Evolutionary conservation across 2,329 filamentous ascomycete genomes (phyloP).

Genomic region (Hypocreales sp.): DNA sequence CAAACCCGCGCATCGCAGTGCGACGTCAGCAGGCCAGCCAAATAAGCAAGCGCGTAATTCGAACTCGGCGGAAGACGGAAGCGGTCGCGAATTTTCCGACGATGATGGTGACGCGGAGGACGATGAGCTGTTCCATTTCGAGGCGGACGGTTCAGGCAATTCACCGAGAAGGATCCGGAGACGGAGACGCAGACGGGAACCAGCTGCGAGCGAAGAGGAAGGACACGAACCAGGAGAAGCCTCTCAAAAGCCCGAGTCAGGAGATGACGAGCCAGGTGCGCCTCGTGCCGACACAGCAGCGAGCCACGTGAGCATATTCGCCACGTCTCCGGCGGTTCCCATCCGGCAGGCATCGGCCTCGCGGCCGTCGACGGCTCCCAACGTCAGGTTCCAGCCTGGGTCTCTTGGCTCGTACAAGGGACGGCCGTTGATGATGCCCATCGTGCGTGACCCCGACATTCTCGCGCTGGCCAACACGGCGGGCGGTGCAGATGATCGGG

Average conservation of each 20-base stretch:
- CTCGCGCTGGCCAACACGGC: slow-evolving; percentile 31
- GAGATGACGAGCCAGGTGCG: slow-evolving; percentile 10
- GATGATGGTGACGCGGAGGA: slow-evolving; percentile 18
- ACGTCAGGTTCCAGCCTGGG: slow-evolving; percentile 19
- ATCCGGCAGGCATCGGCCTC: slow-evolving; percentile 9
- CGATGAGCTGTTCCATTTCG: slow-evolving; percentile 31
- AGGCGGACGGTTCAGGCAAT: slow-evolving; percentile 18
- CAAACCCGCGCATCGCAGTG: slow-evolving; percentile 2
- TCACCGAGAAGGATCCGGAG: slow-evolving; percentile 12
- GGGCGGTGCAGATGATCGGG: slow-evolving; percentile 35
- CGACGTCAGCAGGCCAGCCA: background rate
- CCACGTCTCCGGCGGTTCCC: slow-evolving; percentile 28
- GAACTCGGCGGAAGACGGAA: too few relatives aligned
- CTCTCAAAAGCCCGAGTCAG: slow-evolving; percentile 5
- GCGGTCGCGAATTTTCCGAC: too few relatives aligned
- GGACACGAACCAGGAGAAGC: background rate
- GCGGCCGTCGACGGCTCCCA: slow-evolving; percentile 13
- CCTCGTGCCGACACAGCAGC: background rate
- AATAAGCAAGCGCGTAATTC: background rate
- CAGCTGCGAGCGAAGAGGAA: background rate
- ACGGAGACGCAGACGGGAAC: slow-evolving; percentile 14
- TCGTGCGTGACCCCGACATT: slow-evolving; percentile 32
- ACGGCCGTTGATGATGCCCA: slow-evolving; percentile 33
- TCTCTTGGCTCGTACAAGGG: slow-evolving; percentile 40
- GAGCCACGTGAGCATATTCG: slow-evolving; percentile 14